Percentiles rank a stretch among this genome's conserved stretches.
phyloP scores from a whole-genome alignment of 495 filamentous ascomycete species.

The Penicillium goetzii region DNA sequence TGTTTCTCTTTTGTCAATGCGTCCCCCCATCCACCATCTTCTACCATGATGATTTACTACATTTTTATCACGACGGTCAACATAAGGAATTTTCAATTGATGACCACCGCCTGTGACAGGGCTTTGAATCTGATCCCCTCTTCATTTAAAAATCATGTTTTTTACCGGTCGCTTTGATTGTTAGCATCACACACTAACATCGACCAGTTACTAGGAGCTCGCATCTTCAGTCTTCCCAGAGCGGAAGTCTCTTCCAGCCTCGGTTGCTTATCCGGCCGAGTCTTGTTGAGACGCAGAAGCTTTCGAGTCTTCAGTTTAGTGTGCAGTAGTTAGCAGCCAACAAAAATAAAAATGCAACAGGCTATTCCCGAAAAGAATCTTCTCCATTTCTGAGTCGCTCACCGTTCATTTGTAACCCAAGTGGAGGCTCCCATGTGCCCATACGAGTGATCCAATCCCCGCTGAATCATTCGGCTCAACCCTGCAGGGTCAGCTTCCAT shows the following conservation, averaged over 20 bases:
- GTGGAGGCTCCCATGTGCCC: slow-evolving; percentile 2
- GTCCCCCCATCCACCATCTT: slow-evolving; percentile 8
- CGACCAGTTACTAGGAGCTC: slow-evolving; percentile 20
- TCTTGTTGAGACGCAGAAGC: not conserved
- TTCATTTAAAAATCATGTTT: slow-evolving; percentile 18
- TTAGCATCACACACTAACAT: slow-evolving; percentile 27
- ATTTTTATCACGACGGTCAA: slow-evolving; percentile 96
- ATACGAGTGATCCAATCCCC: not conserved
- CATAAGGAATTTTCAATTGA: slow-evolving; percentile 83
- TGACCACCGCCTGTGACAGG: slow-evolving; percentile 90
- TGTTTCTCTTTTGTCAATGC: slow-evolving; percentile 7
- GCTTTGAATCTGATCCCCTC: slow-evolving; percentile 63
- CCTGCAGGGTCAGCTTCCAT: slow-evolving; percentile 3
- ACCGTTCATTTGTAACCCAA: slow-evolving; percentile 1
- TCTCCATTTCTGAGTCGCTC: not conserved
- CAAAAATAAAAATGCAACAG: slow-evolving; percentile 14
- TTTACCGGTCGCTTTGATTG: slow-evolving; percentile 19
- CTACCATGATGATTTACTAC: slow-evolving; percentile 73
- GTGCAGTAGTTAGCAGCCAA: slow-evolving; percentile 18
- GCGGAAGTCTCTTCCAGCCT: not conserved
- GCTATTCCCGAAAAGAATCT: not conserved
- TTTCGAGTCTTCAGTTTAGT: slow-evolving; percentile 11
- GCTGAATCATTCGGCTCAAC: not conserved
- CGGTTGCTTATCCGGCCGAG: slow-evolving; percentile 10
- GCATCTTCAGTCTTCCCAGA: not conserved